A percentile compares a stretch with the other conserved stretches of the same genome.
Evolutionary conservation across 2,329 filamentous ascomycete species (phyloP).

Genomic region (Bipolaris oryzae): DNA sequence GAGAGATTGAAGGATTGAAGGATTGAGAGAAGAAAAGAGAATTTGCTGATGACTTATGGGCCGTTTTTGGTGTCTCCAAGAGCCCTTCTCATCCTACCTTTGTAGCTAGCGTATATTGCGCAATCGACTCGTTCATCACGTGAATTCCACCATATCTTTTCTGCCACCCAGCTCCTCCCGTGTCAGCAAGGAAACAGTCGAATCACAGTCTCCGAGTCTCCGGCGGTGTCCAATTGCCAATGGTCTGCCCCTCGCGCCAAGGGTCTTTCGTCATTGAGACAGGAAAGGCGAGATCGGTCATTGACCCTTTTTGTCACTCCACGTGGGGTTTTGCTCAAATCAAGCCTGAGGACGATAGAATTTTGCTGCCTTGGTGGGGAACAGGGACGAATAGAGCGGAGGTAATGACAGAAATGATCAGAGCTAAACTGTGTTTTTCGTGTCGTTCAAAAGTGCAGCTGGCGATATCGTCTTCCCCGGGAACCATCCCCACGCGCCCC

Average conservation of each 20-base stretch:
- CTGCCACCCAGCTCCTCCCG: constrained; percentile 27
- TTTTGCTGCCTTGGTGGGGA: too few relatives aligned
- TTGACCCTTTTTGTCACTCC: neutral
- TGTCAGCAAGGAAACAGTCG: constrained; percentile 17
- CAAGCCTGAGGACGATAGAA: too few relatives aligned
- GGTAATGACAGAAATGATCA: too few relatives aligned
- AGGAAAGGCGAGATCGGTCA: neutral
- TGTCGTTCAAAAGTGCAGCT: too few relatives aligned
- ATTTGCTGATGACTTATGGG: constrained; percentile 17
- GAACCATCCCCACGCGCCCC: too few relatives aligned
- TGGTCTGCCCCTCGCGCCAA: constrained; percentile 17
- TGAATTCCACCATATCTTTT: constrained; percentile 32
- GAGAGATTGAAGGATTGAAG: neutral
- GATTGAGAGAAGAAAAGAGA: neutral
- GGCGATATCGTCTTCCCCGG: too few relatives aligned
- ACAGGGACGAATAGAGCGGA: too few relatives aligned
- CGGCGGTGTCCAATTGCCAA: constrained; percentile 33
- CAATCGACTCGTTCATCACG: constrained; percentile 37
- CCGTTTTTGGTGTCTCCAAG: constrained; percentile 26
- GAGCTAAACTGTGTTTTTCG: too few relatives aligned
- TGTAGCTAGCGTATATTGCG: constrained; percentile 43
- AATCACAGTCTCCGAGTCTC: constrained; percentile 25
- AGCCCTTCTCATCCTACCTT: constrained; percentile 19
- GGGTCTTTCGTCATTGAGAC: constrained; percentile 14
- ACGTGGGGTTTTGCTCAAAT: neutral